These are phyloP conservation scores for Kwoniella dendrophila DNA, from an alignment of 768 basidiomycete species.

Conservation along the genomic window DNA sequence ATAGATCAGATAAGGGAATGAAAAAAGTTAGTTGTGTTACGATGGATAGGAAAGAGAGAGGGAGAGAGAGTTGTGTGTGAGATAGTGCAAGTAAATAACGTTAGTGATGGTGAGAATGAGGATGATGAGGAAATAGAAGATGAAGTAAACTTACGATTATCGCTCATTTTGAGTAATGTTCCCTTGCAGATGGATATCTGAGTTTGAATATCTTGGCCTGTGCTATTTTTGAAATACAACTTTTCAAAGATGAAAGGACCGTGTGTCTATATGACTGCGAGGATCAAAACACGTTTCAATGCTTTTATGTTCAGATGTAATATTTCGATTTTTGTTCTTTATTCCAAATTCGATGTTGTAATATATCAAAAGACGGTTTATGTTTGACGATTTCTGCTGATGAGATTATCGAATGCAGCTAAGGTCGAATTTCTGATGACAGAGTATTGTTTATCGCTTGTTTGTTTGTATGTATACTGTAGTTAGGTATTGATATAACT, in stretches of 20 bases:
- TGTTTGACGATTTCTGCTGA: too few relatives aligned
- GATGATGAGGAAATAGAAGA: conserved; percentile 1
- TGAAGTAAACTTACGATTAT: conserved; percentile 1
- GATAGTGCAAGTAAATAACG: too few relatives aligned
- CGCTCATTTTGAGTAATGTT: not conserved
- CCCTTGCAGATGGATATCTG: not conserved
- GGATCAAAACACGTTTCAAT: not conserved
- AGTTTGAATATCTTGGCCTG: not conserved
- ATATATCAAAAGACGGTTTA: too few relatives aligned
- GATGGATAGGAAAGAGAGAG: not conserved
- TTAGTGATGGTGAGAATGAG: not conserved
- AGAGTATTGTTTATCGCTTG: too few relatives aligned
- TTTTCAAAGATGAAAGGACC: conserved; percentile 1
- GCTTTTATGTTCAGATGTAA: conserved; percentile 59
- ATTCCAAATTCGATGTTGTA: too few relatives aligned
- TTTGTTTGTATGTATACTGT: too few relatives aligned
- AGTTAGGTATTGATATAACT: too few relatives aligned
- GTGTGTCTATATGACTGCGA: not conserved
- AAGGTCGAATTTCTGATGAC: too few relatives aligned
- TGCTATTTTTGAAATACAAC: not conserved
- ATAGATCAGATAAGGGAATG: not conserved
- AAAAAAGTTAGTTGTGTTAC: too few relatives aligned
- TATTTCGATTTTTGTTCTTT: conserved; percentile 71
- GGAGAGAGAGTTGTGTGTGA: not conserved
- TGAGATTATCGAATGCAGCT: too few relatives aligned